These are phyloP conservation scores for Verticillium isaacii DNA, from an alignment of 2,329 filamentous ascomycete genomes.

Conservation along the genomic window DNA sequence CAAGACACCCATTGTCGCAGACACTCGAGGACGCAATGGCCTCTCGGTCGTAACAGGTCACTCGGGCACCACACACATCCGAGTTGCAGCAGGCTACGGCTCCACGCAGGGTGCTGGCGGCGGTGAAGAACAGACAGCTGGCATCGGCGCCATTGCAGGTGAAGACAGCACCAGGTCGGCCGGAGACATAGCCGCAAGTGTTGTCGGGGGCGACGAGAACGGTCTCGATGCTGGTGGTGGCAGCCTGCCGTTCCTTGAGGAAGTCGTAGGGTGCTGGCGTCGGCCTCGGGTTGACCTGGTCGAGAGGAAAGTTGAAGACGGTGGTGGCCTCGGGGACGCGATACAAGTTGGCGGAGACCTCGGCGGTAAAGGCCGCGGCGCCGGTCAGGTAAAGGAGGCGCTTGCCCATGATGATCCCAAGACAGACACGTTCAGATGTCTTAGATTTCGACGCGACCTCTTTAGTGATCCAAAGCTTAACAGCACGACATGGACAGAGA, in stretches of 20 bases:
- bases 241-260: constrained; percentile 23
- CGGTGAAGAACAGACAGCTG: constrained; percentile 36
- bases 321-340: constrained; percentile 29
- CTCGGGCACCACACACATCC: constrained; percentile 26
- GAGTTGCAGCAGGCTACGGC: constrained; percentile 37
- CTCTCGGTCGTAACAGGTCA: constrained; percentile 32
- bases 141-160: constrained; percentile 26
- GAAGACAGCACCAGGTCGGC: constrained; percentile 30
- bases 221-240: constrained; percentile 20
- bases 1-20: constrained; percentile 34
- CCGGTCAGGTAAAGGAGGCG: constrained; percentile 17
- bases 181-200: constrained; percentile 45
- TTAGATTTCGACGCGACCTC: not conserved
- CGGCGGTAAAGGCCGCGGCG: constrained; percentile 21
- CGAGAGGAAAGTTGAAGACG: constrained; percentile 22
- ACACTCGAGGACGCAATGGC: constrained; percentile 26
- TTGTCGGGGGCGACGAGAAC: constrained; percentile 43
- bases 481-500: not conserved
- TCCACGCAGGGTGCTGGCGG: constrained; percentile 22
- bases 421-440: not conserved
- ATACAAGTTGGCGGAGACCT: constrained; percentile 28
- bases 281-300: constrained; percentile 33
- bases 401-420: constrained; percentile 16
- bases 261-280: constrained; percentile 30
- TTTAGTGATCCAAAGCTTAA: not conserved